A percentile compares a stretch with the other conserved stretches of the same genome.
phyloP scores from a whole-genome alignment of 768 basidiomycete genomes.

The Heimioporus sp. region DNA sequence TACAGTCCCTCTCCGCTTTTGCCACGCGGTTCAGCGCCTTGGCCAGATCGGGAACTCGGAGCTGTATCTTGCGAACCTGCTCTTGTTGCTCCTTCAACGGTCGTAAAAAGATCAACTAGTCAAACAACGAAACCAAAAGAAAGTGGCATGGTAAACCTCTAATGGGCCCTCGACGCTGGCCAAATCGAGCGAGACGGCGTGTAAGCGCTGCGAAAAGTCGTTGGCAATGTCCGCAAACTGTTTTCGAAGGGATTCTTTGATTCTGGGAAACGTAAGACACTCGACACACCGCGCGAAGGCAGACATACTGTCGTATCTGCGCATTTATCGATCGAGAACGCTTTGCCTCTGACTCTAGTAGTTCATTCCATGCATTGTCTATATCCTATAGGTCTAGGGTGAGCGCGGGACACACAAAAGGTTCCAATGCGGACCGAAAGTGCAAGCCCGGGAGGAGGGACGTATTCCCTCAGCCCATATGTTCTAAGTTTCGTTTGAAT shows the following conservation, averaged over 20 bases:
- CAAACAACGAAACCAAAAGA: slow-evolving; percentile 4
- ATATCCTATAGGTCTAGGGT: slow-evolving; percentile 49
- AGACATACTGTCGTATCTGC: slow-evolving; percentile 77
- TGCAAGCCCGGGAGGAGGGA: slow-evolving; percentile 69
- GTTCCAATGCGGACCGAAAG: slow-evolving; percentile 42
- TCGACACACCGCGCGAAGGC: not conserved
- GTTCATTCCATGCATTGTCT: slow-evolving; percentile 70
- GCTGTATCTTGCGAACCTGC: slow-evolving; percentile 61
- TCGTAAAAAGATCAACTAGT: not conserved
- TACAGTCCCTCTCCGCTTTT: slow-evolving; percentile 71
- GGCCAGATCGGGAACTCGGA: slow-evolving; percentile 63
- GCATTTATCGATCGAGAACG: slow-evolving; percentile 84
- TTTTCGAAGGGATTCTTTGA: slow-evolving; percentile 77
- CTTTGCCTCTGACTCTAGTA: slow-evolving; percentile 72
- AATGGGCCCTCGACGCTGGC: slow-evolving; percentile 71
- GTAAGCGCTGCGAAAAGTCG: slow-evolving; percentile 67
- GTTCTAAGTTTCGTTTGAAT: slow-evolving; percentile 93
- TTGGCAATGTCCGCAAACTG: slow-evolving; percentile 78
- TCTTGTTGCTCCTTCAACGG: slow-evolving; percentile 68
- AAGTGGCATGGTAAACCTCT: slow-evolving; percentile 47
- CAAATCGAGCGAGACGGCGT: slow-evolving; percentile 67
- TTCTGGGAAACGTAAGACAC: slow-evolving; percentile 42
- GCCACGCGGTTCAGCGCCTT: slow-evolving; percentile 55
- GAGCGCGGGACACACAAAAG: slow-evolving; percentile 1
- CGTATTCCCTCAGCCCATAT: slow-evolving; percentile 82